Evolutionary conservation across 257 asterid species (phyloP), one percentile per base, ranked within the genome.

Genomic region (Orobanche coerulescens): DNA sequence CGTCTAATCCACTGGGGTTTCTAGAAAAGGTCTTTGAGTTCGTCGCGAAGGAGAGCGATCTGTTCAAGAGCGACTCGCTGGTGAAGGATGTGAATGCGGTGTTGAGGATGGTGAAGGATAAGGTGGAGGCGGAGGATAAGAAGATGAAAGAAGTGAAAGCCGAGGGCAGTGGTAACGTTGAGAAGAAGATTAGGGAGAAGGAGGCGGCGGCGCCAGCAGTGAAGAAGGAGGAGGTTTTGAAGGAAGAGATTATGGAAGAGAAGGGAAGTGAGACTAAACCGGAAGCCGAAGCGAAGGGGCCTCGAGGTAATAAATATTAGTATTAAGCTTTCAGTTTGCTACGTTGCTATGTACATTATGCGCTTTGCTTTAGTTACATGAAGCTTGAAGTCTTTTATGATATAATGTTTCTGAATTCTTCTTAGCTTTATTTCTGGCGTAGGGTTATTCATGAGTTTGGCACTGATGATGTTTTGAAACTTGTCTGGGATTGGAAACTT

Each of bases 41-140:
- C 73, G 72, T 81, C 6, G 95, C 90, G 0, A 69, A 66, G 71
- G 95, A 89, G 64, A 76, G 86, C 22, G 97, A 89, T 80, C 73
- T 89, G 2, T 86, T 89, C 74, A 82, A 68, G 78, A 86, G 94
- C 70, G 94, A 86, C 70, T 77, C 83, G 0, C 65, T 82, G 79
- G 69, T 82, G 22, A 74, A 12, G 1, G 97, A 90, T 67, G 84
- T 90, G 57, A 82, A 50, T 55, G 91, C 95, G n/a, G 94, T 90
- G 30, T 75, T 75, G 23, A 82, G 81, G 22, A 81, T 73, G 77
- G 96, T 88, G 61, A 88, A 76, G 71, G 86, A 74, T 15, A 85
- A 78, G 67, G 78, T 68, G 47, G 73, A 61, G 15, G 66, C 76
- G 0, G 79, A 76, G 68, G 84, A 75, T 60, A 73, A 72, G 67